Conservation (phyloP, 495 filamentous ascomycete species). For the Aspergillus steynii region DNA sequence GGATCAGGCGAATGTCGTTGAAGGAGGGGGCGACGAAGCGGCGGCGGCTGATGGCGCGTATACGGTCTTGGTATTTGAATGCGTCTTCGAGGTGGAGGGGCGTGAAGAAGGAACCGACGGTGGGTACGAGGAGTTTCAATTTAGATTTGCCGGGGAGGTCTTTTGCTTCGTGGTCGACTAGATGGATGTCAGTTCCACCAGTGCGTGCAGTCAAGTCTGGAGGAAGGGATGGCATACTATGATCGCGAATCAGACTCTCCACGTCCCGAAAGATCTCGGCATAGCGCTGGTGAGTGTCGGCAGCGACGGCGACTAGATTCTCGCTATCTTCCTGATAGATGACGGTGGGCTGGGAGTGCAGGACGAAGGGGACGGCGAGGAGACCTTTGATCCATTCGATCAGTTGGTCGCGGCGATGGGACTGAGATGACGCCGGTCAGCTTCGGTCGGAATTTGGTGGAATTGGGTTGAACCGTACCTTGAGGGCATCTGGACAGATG, state of each 20-base stretch:
- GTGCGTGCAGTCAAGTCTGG: background rate
- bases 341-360: conserved; percentile 91
- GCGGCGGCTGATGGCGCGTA: conserved; percentile 82
- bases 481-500: conserved; percentile 70
- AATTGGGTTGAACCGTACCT: conserved; percentile 38
- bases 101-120: conserved; percentile 90
- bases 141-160: conserved; percentile 72
- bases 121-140: conserved; percentile 86
- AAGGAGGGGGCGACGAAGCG: conserved; percentile 96
- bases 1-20: conserved; percentile 89
- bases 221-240: conserved; percentile 60
- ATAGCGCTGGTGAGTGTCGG: conserved; percentile 75
- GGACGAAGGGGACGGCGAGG: conserved; percentile 92
- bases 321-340: conserved; percentile 60
- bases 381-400: conserved; percentile 81
- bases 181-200: background rate
- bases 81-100: conserved; percentile 80
- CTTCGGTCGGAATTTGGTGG: background rate
- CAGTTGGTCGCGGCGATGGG: conserved; percentile 85
- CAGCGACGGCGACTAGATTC: conserved; percentile 51
- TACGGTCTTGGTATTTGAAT: conserved; percentile 84
- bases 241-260: conserved; percentile 85
- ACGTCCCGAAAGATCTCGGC: conserved; percentile 95
- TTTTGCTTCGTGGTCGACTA: conserved; percentile 69
- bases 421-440: conserved; percentile 38